Evolutionary conservation across 345 rosid genomes (phyloP).

Genomic region (Arabidopsis arenosa): DNA sequence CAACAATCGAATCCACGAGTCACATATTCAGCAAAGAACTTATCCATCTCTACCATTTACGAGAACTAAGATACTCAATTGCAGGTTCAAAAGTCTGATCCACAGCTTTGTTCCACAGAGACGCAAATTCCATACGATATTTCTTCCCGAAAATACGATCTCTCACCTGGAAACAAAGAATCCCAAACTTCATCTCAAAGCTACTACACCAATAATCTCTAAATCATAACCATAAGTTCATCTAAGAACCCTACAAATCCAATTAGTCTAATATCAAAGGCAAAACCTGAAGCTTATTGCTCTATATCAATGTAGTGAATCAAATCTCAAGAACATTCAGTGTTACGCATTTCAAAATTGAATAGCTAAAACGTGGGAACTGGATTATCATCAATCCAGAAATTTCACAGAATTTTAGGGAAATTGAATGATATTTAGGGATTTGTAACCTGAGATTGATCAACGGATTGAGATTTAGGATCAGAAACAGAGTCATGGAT

Average conservation of each 20-base stretch:
- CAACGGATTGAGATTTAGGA: conserved; percentile 32
- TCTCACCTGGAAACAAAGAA: conserved; percentile 49
- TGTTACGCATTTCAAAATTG: neutral
- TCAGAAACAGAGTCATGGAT: conserved; percentile 64
- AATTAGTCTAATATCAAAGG: conserved; percentile 15
- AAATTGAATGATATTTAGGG: conserved; percentile 38
- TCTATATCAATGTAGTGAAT: neutral
- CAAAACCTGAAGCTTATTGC: conserved; percentile 1
- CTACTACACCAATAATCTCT: neutral
- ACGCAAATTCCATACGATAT: conserved; percentile 60
- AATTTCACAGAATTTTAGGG: neutral
- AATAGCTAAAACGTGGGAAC: neutral
- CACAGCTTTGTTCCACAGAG: conserved; percentile 83
- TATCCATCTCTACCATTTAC: conserved; percentile 56
- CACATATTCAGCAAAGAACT: conserved; percentile 6
- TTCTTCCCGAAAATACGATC: conserved; percentile 67
- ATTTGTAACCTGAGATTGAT: conserved; percentile 62
- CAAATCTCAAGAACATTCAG: neutral
- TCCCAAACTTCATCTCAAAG: conserved; percentile 1
- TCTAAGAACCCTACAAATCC: neutral
- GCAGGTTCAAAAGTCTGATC: conserved; percentile 75
- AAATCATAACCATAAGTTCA: neutral
- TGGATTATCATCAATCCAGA: conserved; percentile 11
- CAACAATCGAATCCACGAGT: neutral
- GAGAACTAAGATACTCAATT: conserved; percentile 67